Conservation (phyloP, 345 rosid genomes). For the Hibiscus tridactylites region DNA sequence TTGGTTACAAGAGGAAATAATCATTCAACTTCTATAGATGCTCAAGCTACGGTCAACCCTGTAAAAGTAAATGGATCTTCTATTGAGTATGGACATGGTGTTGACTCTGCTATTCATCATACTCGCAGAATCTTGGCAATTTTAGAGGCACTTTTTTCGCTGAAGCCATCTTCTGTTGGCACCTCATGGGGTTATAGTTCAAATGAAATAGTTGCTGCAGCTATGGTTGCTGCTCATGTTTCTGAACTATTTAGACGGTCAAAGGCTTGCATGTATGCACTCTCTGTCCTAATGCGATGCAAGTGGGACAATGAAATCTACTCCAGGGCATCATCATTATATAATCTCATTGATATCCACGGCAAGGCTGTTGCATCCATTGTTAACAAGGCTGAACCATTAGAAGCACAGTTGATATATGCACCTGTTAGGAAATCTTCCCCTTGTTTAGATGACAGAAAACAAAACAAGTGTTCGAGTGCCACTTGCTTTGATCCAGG, state of each 20-base stretch:
- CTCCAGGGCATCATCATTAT: conserved; percentile 71
- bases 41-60: conserved; percentile 36
- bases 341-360: conserved; percentile 89
- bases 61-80: conserved; percentile 53
- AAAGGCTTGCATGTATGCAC: conserved; percentile 81
- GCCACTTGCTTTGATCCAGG: conserved; percentile 34
- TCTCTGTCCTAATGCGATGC: conserved; percentile 78
- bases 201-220: conserved; percentile 96
- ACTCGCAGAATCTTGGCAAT: conserved; percentile 86
- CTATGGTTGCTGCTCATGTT: conserved; percentile 99
- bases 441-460: conserved; percentile 32
- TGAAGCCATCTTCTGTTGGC: conserved; percentile 91
- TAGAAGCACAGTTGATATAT: conserved; percentile 63
- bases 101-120: conserved; percentile 73
- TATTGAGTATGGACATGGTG: conserved; percentile 45
- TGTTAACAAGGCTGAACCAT: conserved; percentile 87
- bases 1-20: conserved; percentile 51
- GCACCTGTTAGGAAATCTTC: conserved; percentile 62
- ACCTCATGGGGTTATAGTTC: conserved; percentile 95
- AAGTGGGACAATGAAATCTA: conserved; percentile 86
- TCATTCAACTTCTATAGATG: conserved; percentile 35
- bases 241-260: conserved; percentile 89
- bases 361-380: conserved; percentile 93
- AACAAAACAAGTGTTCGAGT: conserved; percentile 34
- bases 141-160: conserved; percentile 86